Evolutionary conservation across 2,329 filamentous ascomycete species (phyloP).

Genomic region (Verticillium dahliae): DNA sequence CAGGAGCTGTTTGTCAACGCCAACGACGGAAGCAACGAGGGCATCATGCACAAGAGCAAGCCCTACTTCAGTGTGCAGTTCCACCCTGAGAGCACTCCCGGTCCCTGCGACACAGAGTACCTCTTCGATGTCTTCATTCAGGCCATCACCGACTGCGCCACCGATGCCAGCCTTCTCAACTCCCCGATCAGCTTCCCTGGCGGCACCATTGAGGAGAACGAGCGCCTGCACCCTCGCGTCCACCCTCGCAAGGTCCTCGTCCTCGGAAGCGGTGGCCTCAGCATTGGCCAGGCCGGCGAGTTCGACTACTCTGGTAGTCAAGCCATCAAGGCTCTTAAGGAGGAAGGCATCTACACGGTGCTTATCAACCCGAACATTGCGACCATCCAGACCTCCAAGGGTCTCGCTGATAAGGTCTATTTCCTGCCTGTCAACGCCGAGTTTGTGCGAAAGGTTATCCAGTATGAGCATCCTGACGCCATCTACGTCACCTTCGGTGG

Average conservation of each 20-base stretch:
- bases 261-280: constrained; percentile 88
- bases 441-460: constrained; percentile 95
- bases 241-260: constrained; percentile 91
- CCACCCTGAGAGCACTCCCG: constrained; percentile 94
- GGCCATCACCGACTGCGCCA: constrained; percentile 67
- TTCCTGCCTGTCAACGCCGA: constrained; percentile 96
- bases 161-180: constrained; percentile 59
- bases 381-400: constrained; percentile 97
- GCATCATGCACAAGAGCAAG: constrained; percentile 77
- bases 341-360: constrained; percentile 96
- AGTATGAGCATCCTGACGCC: constrained; percentile 87
- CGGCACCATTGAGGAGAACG: constrained; percentile 72
- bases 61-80: constrained; percentile 99
- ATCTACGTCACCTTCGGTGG: constrained; percentile 98
- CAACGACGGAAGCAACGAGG: constrained; percentile 97
- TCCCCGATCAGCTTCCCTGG: constrained; percentile 82
- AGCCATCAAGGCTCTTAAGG: constrained; percentile 95
- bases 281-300: constrained; percentile 95
- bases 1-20: constrained; percentile 95
- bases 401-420: constrained; percentile 96
- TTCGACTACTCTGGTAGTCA: constrained; percentile 99
- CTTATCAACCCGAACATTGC: constrained; percentile 99
- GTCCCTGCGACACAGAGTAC: constrained; percentile 91
- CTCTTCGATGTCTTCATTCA: constrained; percentile 95
- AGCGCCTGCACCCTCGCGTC: constrained; percentile 68